Conservation (phyloP, 352 stramenopile species). For the Globisporangium carolinianum region DNA sequence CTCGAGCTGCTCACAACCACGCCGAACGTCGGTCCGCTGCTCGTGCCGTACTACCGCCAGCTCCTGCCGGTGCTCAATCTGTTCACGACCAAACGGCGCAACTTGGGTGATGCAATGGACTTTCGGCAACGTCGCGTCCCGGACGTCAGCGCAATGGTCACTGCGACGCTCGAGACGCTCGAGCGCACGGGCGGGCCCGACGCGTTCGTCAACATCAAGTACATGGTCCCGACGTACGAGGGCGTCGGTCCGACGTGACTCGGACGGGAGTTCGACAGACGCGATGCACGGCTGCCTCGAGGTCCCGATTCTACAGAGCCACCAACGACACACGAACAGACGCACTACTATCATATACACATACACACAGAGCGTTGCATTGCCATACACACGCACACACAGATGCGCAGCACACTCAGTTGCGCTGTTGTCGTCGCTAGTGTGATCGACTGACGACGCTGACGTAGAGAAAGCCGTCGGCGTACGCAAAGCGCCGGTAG, state of each 20-base stretch:
- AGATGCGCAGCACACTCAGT: not conserved
- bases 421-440: not conserved
- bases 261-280: too few relatives aligned
- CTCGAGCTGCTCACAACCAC: conserved; percentile 53
- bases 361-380: too few relatives aligned
- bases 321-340: too few relatives aligned
- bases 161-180: conserved; percentile 85
- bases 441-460: conserved; percentile 16
- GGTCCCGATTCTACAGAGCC: too few relatives aligned
- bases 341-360: too few relatives aligned
- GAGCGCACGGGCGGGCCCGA: conserved; percentile 81
- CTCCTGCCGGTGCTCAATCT: conserved; percentile 87
- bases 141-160: conserved; percentile 82
- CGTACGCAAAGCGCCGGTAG: conserved; percentile 61
- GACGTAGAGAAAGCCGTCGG: conserved; percentile 75
- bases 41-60: conserved; percentile 91
- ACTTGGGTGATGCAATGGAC: conserved; percentile 89
- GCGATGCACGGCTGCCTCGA: too few relatives aligned
- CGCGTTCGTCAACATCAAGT: conserved; percentile 95
- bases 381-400: not conserved
- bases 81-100: conserved; percentile 87
- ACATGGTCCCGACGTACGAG: conserved; percentile 95
- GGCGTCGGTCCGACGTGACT: too few relatives aligned
- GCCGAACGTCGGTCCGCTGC: conserved; percentile 57
- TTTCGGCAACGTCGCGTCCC: conserved; percentile 78